Conservation (phyloP, 2,329 filamentous ascomycete species). For the Uncinocarpus reesii region DNA sequence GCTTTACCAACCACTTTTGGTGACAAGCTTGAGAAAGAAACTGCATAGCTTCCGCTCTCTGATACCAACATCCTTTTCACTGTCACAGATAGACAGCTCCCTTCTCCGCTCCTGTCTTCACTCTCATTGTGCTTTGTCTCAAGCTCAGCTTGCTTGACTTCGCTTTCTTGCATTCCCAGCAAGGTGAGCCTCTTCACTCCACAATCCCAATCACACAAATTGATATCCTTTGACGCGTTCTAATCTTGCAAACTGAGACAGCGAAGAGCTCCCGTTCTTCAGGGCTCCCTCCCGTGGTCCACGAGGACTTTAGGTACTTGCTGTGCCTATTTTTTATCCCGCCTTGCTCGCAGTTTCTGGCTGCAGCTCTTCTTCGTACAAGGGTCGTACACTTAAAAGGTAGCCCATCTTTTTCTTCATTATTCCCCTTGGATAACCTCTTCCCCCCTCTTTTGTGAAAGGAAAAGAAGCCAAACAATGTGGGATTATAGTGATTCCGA, state of each 20-base stretch:
- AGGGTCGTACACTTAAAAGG: neutral
- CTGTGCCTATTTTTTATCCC: constrained; percentile 1
- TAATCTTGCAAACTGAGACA: neutral
- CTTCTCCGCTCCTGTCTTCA: neutral
- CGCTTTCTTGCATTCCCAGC: neutral
- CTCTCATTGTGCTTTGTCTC: constrained; percentile 8
- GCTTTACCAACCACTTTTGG: neutral
- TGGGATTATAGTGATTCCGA: constrained; percentile 17
- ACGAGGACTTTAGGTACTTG: neutral
- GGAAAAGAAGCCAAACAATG: constrained; percentile 15
- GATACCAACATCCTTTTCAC: neutral
- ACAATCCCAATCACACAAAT: neutral
- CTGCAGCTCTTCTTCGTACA: neutral
- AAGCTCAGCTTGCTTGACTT: constrained; percentile 1
- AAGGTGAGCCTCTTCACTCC: neutral
- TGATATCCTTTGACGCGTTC: neutral
- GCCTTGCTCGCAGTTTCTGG: neutral
- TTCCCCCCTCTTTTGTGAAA: too few species aligned
- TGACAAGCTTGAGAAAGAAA: constrained; percentile 4
- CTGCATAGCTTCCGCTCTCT: neutral
- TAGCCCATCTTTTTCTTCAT: neutral
- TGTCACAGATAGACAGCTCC: neutral
- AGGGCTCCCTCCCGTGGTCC: neutral
- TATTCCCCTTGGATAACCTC: neutral
- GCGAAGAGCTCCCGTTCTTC: neutral